Percentiles rank a stretch among this genome's conserved stretches.
These are phyloP conservation scores for Quercus phellos DNA, from an alignment of 331 rosid species.

Conservation along the genomic window DNA sequence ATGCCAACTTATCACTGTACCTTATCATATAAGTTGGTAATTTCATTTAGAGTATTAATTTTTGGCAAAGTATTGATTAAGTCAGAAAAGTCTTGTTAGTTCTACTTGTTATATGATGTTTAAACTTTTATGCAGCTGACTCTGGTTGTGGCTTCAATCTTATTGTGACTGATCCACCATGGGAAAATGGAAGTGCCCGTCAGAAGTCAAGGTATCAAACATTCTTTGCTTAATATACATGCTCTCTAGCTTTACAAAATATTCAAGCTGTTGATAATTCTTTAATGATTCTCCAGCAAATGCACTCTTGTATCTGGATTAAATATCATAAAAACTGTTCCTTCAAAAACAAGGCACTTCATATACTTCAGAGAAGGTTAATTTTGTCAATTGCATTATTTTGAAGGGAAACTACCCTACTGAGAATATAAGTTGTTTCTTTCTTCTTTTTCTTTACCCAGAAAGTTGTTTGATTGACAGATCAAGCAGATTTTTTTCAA, in stretches of 20 bases:
- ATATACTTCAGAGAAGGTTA: background rate
- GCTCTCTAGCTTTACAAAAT: background rate
- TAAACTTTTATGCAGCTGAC: conserved; percentile 36
- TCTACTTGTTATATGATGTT: background rate
- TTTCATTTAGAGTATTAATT: background rate
- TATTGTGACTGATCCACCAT: conserved; percentile 85
- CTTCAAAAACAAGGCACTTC: background rate
- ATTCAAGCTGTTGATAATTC: background rate
- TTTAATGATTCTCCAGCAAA: background rate
- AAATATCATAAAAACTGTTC: background rate
- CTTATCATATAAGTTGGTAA: background rate
- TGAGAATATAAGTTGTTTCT: background rate
- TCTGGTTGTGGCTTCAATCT: conserved; percentile 68
- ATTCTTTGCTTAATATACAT: background rate
- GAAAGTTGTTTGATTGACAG: background rate
- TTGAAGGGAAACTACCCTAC: background rate
- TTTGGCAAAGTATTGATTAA: background rate
- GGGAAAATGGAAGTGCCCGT: conserved; percentile 94
- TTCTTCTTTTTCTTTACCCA: no score
- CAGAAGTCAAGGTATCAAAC: conserved; percentile 64
- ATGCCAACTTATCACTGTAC: background rate
- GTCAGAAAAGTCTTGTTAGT: background rate
- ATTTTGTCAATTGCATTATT: background rate
- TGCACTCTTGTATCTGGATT: background rate
- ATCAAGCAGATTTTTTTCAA: no score